Conservation (phyloP, 192 early-diverging fungal species). For the Diversispora eburnea region DNA sequence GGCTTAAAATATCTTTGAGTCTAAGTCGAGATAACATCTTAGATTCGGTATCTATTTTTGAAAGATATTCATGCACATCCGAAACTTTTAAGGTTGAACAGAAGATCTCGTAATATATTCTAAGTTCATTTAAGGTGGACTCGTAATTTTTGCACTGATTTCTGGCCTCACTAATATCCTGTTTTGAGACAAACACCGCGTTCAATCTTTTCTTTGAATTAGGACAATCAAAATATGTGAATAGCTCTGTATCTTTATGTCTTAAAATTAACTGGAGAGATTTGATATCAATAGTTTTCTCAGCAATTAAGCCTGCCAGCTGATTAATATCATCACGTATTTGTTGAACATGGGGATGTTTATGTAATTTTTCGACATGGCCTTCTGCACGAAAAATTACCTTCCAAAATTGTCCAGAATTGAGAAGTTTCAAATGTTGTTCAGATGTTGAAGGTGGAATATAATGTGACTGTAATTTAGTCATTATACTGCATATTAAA, state of each 20-base stretch:
- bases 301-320: not conserved
- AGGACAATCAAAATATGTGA: not conserved
- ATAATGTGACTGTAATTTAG: not conserved
- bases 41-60: not conserved
- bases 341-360: not conserved
- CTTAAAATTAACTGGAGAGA: not conserved
- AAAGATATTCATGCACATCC: not conserved
- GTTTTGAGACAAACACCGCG: not conserved
- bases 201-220: not conserved
- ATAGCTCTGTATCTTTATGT: not conserved
- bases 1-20: not conserved
- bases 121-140: constrained; percentile 3
- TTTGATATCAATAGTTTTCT: constrained; percentile 6
- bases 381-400: constrained; percentile 5
- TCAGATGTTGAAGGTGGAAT: not conserved
- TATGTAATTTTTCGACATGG: not conserved
- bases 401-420: constrained; percentile 19
- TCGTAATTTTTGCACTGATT: not conserved
- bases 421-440: not conserved
- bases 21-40: not conserved
- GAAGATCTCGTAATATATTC: not conserved
- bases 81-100: not conserved
- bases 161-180: not conserved
- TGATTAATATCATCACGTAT: not conserved
- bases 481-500: not conserved